These are phyloP conservation scores for Camillea tinctor DNA, from an alignment of 2,329 filamentous ascomycete genomes.

Conservation along the genomic window DNA sequence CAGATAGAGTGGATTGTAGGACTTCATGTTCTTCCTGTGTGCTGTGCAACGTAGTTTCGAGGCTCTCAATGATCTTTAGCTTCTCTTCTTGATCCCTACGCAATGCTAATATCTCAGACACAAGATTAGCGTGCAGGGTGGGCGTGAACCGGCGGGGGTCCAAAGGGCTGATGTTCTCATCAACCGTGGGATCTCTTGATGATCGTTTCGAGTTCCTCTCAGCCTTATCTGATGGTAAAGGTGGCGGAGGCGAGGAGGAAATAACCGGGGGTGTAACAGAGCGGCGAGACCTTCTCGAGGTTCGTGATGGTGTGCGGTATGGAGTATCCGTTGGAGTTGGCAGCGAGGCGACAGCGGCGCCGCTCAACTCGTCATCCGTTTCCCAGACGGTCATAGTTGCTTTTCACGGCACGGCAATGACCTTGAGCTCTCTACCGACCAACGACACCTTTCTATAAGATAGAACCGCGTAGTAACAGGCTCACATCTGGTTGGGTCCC, in stretches of 20 bases:
- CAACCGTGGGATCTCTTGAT: conserved; percentile 57
- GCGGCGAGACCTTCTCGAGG: conserved; percentile 59
- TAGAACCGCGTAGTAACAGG: conserved; percentile 6
- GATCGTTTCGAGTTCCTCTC: conserved; percentile 50
- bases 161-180: conserved; percentile 71
- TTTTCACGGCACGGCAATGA: conserved; percentile 8
- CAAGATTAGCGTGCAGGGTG: conserved; percentile 88
- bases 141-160: conserved; percentile 94
- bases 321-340: conserved; percentile 72
- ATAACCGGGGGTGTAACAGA: conserved; percentile 63
- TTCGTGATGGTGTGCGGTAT: conserved; percentile 69
- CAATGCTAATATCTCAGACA: conserved; percentile 87
- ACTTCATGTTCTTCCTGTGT: conserved; percentile 73
- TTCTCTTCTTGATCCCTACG: conserved; percentile 91
- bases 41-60: conserved; percentile 73
- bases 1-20: conserved; percentile 60
- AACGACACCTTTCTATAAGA: conserved; percentile 11
- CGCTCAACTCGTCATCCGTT: conserved; percentile 61
- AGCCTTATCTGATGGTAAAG: conserved; percentile 41
- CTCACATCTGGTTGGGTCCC: conserved; percentile 9
- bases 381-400: conserved; percentile 56
- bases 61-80: conserved; percentile 76
- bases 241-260: conserved; percentile 58
- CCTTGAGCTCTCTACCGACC: conserved; percentile 13
- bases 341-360: conserved; percentile 56